Conservation (phyloP, 2,329 filamentous ascomycete genomes). For the Escovopsis sp. region DNA sequence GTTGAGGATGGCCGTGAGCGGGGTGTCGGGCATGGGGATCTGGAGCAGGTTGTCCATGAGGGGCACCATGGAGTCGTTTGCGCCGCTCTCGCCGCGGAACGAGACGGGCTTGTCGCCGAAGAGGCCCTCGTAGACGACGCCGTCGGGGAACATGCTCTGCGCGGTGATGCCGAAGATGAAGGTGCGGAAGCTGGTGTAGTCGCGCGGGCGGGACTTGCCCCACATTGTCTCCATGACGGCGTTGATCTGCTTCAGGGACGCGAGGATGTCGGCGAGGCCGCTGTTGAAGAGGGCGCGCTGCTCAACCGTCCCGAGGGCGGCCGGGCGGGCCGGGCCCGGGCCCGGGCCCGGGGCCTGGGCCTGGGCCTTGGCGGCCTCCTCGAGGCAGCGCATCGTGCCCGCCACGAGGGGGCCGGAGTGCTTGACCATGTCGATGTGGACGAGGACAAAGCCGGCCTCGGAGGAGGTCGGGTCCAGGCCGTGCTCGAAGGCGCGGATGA, state of each 20-base stretch:
- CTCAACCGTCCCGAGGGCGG: conserved; percentile 8
- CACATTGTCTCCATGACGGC: conserved; percentile 82
- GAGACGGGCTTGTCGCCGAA: conserved; percentile 53
- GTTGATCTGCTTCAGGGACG: conserved; percentile 51
- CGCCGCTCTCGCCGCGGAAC: conserved; percentile 85
- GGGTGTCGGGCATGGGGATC: conserved; percentile 77
- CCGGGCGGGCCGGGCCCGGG: conserved; percentile 10
- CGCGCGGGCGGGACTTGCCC: conserved; percentile 66
- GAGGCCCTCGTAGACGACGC: conserved; percentile 78
- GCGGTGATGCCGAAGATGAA: conserved; percentile 95
- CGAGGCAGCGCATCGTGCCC: conserved; percentile 54
- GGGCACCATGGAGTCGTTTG: conserved; percentile 89
- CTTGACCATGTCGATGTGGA: conserved; percentile 90
- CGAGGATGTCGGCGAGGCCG: conserved; percentile 46
- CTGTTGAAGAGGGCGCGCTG: conserved; percentile 47
- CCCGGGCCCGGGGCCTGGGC: too few species aligned
- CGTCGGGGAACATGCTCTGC: conserved; percentile 87
- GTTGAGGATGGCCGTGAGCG: conserved; percentile 71
- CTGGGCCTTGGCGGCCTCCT: conserved; percentile 23
- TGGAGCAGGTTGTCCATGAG: conserved; percentile 78
- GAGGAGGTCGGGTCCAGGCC: conserved; percentile 77
- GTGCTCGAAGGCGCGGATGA: conserved; percentile 82
- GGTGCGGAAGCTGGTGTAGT: conserved; percentile 83
- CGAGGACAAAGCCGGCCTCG: conserved; percentile 90
- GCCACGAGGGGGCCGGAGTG: conserved; percentile 66